Percentiles rank a stretch among this genome's conserved stretches.
Evolutionary conservation across 2,329 filamentous ascomycete species (phyloP).

Genomic region (Blastomyces parvus): DNA sequence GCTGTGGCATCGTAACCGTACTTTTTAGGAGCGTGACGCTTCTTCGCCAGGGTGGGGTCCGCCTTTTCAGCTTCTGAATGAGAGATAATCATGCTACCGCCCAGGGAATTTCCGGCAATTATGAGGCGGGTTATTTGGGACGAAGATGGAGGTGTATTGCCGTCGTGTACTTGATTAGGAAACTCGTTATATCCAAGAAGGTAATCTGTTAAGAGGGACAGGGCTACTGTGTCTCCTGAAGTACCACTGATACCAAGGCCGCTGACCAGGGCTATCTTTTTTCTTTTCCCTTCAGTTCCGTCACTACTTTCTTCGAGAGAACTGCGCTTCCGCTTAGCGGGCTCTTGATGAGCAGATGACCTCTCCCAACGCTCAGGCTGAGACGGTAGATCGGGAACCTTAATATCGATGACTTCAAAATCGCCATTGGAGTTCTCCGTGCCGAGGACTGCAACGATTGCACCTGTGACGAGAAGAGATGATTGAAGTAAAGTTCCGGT

Average conservation of each 20-base stretch:
- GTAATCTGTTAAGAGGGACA: slow-evolving; percentile 75
- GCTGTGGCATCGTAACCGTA: slow-evolving; percentile 87
- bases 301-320: not conserved
- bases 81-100: slow-evolving; percentile 30
- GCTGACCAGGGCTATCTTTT: slow-evolving; percentile 80
- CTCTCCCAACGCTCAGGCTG: slow-evolving; percentile 74
- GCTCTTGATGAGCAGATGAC: slow-evolving; percentile 33
- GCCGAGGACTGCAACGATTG: slow-evolving; percentile 86
- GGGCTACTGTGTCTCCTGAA: slow-evolving; percentile 62
- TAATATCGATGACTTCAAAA: slow-evolving; percentile 83
- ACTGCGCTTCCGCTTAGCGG: slow-evolving; percentile 26
- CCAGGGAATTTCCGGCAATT: slow-evolving; percentile 83
- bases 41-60: slow-evolving; percentile 20
- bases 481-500: slow-evolving; percentile 60
- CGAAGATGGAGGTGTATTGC: slow-evolving; percentile 38
- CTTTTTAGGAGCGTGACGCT: slow-evolving; percentile 57
- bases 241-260: slow-evolving; percentile 74
- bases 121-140: slow-evolving; percentile 69
- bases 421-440: slow-evolving; percentile 88
- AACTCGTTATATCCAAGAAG: slow-evolving; percentile 68
- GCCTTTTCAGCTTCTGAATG: slow-evolving; percentile 32
- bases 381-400: slow-evolving; percentile 73
- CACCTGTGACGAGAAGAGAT: slow-evolving; percentile 76
- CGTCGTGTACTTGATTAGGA: slow-evolving; percentile 43
- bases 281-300: slow-evolving; percentile 43